These are phyloP conservation scores for Fallopia convolvulus DNA, from an alignment of 148 eudicot genomes.

Conservation along the genomic window DNA sequence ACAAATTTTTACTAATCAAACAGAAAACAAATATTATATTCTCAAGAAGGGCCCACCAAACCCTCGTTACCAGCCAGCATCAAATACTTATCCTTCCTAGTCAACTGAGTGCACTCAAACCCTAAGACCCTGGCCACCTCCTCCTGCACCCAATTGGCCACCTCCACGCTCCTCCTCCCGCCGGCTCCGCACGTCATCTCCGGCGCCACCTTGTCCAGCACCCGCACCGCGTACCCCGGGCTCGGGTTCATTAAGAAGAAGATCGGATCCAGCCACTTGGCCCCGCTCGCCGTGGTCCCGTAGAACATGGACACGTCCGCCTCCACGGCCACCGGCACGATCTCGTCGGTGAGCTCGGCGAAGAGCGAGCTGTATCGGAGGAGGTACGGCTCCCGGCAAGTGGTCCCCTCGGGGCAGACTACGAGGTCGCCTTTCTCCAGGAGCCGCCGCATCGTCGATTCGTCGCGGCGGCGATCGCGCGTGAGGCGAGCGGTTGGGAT, in stretches of 20 bases:
- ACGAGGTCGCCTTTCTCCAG: constrained; percentile 72
- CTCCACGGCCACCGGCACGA: constrained; percentile 41
- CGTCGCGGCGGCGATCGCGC: constrained; percentile 55
- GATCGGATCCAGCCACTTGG: constrained; percentile 75
- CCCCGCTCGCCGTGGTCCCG: constrained; percentile 88
- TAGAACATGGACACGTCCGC: constrained; percentile 73
- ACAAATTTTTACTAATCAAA: background rate
- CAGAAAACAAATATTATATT: background rate
- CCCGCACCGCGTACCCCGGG: constrained; percentile 36
- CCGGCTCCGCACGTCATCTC: constrained; percentile 20
- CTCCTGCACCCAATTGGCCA: constrained; percentile 30
- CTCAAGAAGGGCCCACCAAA: constrained; percentile 4
- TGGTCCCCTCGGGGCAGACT: constrained; percentile 86
- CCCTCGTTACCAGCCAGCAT: constrained; percentile 29
- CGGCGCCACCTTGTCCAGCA: constrained; percentile 22
- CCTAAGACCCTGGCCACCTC: constrained; percentile 25
- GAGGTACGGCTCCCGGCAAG: constrained; percentile 51
- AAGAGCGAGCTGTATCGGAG: constrained; percentile 42
- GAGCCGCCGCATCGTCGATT: constrained; percentile 45
- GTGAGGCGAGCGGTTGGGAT: constrained; percentile 62
- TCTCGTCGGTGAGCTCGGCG: constrained; percentile 43
- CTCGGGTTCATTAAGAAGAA: constrained; percentile 90
- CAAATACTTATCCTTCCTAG: constrained; percentile 32
- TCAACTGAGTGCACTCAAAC: constrained; percentile 23
- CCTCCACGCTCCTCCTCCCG: constrained; percentile 22